These are phyloP conservation scores for Penicillium tannophilum DNA, from an alignment of 495 filamentous ascomycete genomes.

Conservation along the genomic window DNA sequence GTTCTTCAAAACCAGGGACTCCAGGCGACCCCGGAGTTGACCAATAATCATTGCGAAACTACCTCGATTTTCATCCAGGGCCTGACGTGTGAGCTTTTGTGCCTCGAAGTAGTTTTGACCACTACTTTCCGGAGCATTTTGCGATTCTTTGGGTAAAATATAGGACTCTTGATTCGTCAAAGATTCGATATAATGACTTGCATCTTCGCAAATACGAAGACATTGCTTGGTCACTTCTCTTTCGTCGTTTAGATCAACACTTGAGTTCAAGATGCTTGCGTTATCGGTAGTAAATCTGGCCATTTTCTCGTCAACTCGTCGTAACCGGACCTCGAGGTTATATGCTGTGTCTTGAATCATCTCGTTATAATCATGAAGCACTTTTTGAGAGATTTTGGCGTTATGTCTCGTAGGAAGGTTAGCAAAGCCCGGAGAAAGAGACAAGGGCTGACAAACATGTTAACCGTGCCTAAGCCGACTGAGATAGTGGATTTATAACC, in stretches of 20 bases:
- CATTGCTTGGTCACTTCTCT: slow-evolving; percentile 5
- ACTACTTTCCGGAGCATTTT: not conserved
- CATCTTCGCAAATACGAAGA: slow-evolving; percentile 7
- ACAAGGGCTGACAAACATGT: slow-evolving; percentile 22
- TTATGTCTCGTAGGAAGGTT: slow-evolving; percentile 1
- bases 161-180: slow-evolving; percentile 15
- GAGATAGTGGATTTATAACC: slow-evolving; percentile 33
- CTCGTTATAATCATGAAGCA: slow-evolving; percentile 4
- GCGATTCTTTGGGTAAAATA: slow-evolving; percentile 7
- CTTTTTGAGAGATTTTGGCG: slow-evolving; percentile 6
- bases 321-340: slow-evolving; percentile 1
- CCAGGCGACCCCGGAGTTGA: slow-evolving; percentile 29
- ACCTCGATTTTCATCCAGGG: slow-evolving; percentile 27
- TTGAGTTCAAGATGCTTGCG: not conserved
- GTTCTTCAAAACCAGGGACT: slow-evolving; percentile 22
- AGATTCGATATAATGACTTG: slow-evolving; percentile 12
- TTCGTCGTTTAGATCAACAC: slow-evolving; percentile 3
- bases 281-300: not conserved
- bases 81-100: slow-evolving; percentile 9
- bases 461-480: slow-evolving; percentile 28
- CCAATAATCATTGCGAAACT: slow-evolving; percentile 25
- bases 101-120: slow-evolving; percentile 6
- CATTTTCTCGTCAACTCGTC: slow-evolving; percentile 6
- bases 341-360: slow-evolving; percentile 7
- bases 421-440: not conserved